Base-by-base conservation (phyloP, 2,329 filamentous ascomycete species). In the Neofusicoccum laricinum region DNA sequence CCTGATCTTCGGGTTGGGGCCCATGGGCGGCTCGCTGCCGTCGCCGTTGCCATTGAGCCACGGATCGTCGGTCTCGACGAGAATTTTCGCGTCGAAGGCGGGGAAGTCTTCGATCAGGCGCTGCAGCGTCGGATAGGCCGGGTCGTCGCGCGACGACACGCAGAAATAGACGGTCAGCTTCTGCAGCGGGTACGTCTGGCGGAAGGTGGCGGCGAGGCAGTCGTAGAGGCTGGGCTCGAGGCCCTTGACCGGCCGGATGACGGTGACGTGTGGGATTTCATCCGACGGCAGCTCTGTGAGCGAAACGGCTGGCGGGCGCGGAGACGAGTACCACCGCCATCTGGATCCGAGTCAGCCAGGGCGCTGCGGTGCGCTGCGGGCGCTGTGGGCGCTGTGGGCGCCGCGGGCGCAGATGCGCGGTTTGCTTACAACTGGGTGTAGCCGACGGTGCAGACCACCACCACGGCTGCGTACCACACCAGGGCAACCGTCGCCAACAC, bases 1-100 rank as follows among this genome's bases (percentile, higher is more conserved):
- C 58, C 95, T 85, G 70, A 99, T 96, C 81, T 99, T 99, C n/a
- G 95, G 95, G 72, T 99, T 99, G 1, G 95, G 95, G 0, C 96
- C 96, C 64, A 98, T 83, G 6, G 61, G 64, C 25, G 86, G 84
- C 6, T 36, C n/a, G 67, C 84, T 78, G 57, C 78, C 71, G 51
- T 82, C 77, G 61, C 82, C 83, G 11, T 78, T 76, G 34, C 83
- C 84, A 61, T 86, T 84, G 8, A 96, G 80, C 34, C 87, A 76
- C 0, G 90, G 87, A 73, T 97, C 93, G 66, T 96, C 90, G 57
- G 90, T 86, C 79, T 97, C 94, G 53, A 97, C 82, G 11, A 93
- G 83, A 3, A 98, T 82, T 61, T 84, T 84, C 1, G 87, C 89
- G 77, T 97, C 89, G 69, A 87, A 85, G 12, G 80, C 77, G 0